These are phyloP conservation scores for Kazachstania martiniae DNA, from an alignment of 805 yeast species.

Conservation along the genomic window DNA sequence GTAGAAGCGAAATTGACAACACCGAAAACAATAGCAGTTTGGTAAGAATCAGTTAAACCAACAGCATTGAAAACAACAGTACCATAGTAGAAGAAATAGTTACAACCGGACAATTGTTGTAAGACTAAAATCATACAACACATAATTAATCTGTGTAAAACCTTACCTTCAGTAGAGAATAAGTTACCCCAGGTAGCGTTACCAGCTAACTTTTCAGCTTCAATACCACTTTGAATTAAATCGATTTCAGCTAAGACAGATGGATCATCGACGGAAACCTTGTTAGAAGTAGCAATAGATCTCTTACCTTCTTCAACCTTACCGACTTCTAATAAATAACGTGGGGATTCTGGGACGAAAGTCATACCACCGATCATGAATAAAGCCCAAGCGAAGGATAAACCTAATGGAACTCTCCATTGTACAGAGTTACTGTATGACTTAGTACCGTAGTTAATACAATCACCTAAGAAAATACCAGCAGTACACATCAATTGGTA, in stretches of 20 bases:
- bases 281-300: slow-evolving; percentile 52
- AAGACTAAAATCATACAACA: slow-evolving; percentile 50
- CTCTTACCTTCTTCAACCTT: slow-evolving; percentile 50
- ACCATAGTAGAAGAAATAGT: slow-evolving; percentile 60
- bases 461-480: slow-evolving; percentile 71
- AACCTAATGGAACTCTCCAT: slow-evolving; percentile 68
- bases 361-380: slow-evolving; percentile 30
- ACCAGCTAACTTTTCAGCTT: slow-evolving; percentile 52
- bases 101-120: slow-evolving; percentile 60
- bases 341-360: slow-evolving; percentile 67
- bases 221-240: slow-evolving; percentile 47
- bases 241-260: slow-evolving; percentile 48
- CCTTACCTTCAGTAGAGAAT: slow-evolving; percentile 56
- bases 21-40: slow-evolving; percentile 51
- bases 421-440: slow-evolving; percentile 35
- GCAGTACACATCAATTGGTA: slow-evolving; percentile 63
- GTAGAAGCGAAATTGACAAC: slow-evolving; percentile 51
- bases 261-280: slow-evolving; percentile 41
- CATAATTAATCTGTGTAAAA: slow-evolving; percentile 35
- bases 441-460: slow-evolving; percentile 53
- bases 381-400: slow-evolving; percentile 39
- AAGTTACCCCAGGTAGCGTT: slow-evolving; percentile 56
- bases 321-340: slow-evolving; percentile 48
- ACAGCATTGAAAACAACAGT: slow-evolving; percentile 53
- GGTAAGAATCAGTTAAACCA: slow-evolving; percentile 48